Evolutionary conservation across 164 flowering plant genomes (phyloP).

Genomic region (Tinospora cordifolia): DNA sequence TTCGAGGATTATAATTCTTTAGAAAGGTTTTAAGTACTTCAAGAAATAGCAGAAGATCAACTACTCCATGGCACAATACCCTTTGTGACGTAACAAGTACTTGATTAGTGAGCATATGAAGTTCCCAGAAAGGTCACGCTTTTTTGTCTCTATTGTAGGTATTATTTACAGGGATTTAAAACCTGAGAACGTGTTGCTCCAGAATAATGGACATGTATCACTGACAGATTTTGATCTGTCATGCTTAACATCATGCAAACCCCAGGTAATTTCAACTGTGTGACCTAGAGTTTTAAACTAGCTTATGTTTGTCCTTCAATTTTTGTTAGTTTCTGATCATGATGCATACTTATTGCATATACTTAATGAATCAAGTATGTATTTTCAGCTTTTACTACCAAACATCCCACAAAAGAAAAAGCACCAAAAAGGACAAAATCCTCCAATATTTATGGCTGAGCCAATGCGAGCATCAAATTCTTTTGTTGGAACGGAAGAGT

Average conservation of each 20-base stretch:
- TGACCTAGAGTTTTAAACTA: not conserved
- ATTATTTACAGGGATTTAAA: conserved; percentile 90
- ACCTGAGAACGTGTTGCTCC: conserved; percentile 93
- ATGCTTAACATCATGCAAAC: conserved; percentile 92
- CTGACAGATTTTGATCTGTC: conserved; percentile 96
- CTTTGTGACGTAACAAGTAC: not conserved
- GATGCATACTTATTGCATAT: conserved; percentile 1
- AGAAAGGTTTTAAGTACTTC: not conserved
- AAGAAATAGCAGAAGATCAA: not conserved
- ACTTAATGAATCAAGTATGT: conserved; percentile 8
- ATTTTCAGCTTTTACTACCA: conserved; percentile 68
- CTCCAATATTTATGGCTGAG: conserved; percentile 90
- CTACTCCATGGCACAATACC: not conserved
- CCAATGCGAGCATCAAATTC: conserved; percentile 98
- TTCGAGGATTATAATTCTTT: not conserved
- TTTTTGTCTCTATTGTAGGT: conserved; percentile 38
- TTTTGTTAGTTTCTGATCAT: not conserved
- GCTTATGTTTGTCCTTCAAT: not conserved
- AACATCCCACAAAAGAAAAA: conserved; percentile 53
- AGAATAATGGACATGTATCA: conserved; percentile 67
- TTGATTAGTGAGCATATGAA: not conserved
- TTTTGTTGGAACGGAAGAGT: conserved; percentile 98
- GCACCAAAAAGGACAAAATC: conserved; percentile 42
- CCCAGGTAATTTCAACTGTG: conserved; percentile 49
- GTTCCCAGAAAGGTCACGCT: not conserved